Evolutionary conservation across 768 basidiomycete genomes (phyloP).

Genomic region (Mycena haematopus): DNA sequence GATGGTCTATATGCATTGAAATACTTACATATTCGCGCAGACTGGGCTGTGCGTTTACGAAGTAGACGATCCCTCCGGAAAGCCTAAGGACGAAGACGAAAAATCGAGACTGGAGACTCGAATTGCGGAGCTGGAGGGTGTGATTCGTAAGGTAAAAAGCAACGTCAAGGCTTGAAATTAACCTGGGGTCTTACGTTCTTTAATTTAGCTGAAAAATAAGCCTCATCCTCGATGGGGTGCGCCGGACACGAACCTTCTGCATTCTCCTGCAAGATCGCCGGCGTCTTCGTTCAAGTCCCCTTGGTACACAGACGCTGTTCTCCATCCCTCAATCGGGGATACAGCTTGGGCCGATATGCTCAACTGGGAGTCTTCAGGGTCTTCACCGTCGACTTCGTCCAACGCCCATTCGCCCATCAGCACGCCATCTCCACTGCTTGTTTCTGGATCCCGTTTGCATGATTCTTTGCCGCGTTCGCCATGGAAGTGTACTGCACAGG

Average conservation of each 20-base stretch:
- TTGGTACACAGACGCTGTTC: not conserved
- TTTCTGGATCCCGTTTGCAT: slow-evolving; percentile 37
- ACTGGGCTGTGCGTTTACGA: slow-evolving; percentile 87
- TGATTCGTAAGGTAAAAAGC: slow-evolving; percentile 72
- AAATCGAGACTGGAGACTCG: slow-evolving; percentile 69
- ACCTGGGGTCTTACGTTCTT: slow-evolving; percentile 40
- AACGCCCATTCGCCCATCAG: slow-evolving; percentile 42
- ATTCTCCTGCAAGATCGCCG: slow-evolving; percentile 21
- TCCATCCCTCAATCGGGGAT: slow-evolving; percentile 2
- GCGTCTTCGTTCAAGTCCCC: slow-evolving; percentile 22
- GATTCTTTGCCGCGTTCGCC: slow-evolving; percentile 44
- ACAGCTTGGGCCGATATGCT: slow-evolving; percentile 29
- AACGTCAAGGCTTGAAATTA: slow-evolving; percentile 34
- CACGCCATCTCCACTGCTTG: slow-evolving; percentile 44
- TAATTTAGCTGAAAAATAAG: slow-evolving; percentile 68
- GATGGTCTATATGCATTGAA: slow-evolving; percentile 1
- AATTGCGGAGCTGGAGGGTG: slow-evolving; percentile 83
- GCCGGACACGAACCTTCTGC: slow-evolving; percentile 35
- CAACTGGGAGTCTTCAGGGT: slow-evolving; percentile 31
- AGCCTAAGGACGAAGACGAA: slow-evolving; percentile 64
- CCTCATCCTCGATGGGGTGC: slow-evolving; percentile 70
- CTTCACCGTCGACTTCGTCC: slow-evolving; percentile 33
- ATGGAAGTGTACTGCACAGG: slow-evolving; percentile 31
- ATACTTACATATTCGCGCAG: slow-evolving; percentile 40
- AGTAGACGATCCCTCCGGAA: slow-evolving; percentile 74